These are phyloP conservation scores for Henckelia pumila DNA, from an alignment of 257 asterid genomes.

Conservation along the genomic window DNA sequence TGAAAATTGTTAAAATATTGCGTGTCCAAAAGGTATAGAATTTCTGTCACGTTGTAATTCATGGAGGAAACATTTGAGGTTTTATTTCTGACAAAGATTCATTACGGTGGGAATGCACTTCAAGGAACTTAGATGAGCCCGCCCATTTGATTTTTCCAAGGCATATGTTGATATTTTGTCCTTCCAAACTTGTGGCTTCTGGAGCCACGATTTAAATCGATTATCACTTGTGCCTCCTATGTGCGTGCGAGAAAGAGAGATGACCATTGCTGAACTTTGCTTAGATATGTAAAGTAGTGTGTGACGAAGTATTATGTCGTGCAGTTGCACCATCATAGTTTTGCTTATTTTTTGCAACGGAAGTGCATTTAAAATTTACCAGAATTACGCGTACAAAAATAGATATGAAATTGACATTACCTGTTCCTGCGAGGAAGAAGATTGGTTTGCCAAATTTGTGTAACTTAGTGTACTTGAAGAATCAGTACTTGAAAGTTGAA, in stretches of 20 bases:
- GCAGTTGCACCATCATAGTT: background rate
- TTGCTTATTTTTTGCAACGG: background rate
- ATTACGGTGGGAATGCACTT: background rate
- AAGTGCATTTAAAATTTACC: background rate
- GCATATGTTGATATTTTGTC: background rate
- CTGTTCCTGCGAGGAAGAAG: constrained; percentile 8
- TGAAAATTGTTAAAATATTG: background rate
- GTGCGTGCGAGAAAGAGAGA: background rate
- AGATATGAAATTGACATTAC: background rate
- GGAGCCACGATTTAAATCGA: constrained; percentile 13
- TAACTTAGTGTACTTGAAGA: background rate
- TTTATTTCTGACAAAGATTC: background rate
- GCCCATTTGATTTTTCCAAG: constrained; percentile 2
- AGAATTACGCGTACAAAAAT: background rate
- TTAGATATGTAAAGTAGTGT: background rate
- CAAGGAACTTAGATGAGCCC: background rate
- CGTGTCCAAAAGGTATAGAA: too few relatives aligned
- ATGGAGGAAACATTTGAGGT: background rate
- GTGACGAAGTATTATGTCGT: too few relatives aligned
- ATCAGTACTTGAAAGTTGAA: background rate
- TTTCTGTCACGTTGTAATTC: background rate
- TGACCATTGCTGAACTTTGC: constrained; percentile 11
- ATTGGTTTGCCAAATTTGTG: constrained; percentile 9
- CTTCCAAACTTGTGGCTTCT: background rate
- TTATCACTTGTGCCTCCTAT: background rate